phyloP scores from a whole-genome alignment of 1,284 basidiomycete genomes.

The Hymenochaete sp. region DNA sequence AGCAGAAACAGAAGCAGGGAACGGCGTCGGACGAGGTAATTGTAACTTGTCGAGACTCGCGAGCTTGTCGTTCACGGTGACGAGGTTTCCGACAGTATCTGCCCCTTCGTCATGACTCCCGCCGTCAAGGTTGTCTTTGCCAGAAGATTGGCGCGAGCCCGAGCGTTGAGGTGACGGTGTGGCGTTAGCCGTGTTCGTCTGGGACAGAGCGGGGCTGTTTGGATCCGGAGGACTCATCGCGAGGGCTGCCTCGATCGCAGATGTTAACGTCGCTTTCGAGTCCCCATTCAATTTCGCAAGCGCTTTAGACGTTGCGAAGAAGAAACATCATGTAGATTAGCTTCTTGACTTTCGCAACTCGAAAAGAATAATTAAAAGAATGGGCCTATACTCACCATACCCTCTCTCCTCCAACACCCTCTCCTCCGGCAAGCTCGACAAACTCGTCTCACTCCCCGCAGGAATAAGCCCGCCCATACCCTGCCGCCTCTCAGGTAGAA shows the following conservation, averaged over 20 bases:
- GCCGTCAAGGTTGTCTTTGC: constrained; percentile 39
- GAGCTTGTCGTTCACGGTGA: constrained; percentile 63
- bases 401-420: constrained; percentile 21
- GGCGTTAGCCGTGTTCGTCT: not conserved
- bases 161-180: not conserved
- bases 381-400: not conserved
- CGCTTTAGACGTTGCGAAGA: too few relatives aligned
- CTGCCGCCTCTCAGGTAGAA: not conserved
- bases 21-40: constrained; percentile 35
- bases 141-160: not conserved
- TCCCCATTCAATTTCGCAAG: not conserved
- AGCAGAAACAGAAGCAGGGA: constrained; percentile 12
- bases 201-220: not conserved
- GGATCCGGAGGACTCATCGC: constrained; percentile 10
- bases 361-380: not conserved
- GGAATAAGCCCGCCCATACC: not conserved
- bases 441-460: constrained; percentile 35
- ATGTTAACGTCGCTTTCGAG: constrained; percentile 27
- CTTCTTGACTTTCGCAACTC: too few relatives aligned
- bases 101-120: not conserved
- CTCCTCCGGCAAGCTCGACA: constrained; percentile 55
- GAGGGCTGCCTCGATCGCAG: constrained; percentile 5
- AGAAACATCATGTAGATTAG: too few relatives aligned
- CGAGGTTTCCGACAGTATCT: not conserved
- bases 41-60: constrained; percentile 66